Evolutionary conservation across 306 rosid genomes (phyloP), one percentile per base, ranked within the genome.

Genomic region (Lupinus albus): DNA sequence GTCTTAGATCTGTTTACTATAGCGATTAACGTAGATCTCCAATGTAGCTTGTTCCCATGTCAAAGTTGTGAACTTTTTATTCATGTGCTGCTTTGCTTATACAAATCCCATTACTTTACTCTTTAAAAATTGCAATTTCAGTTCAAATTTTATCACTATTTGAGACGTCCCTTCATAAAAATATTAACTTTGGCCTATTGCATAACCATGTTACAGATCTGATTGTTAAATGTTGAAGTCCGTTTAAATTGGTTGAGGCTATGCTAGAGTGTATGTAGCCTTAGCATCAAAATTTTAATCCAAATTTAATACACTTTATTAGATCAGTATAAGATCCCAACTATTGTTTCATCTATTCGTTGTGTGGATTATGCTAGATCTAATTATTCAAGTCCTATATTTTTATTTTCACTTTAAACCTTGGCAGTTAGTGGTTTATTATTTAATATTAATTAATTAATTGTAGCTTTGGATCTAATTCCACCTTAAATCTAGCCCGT

Each of bases 161-260:
- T 41, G 45, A 10, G 57, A 28, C 14, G 64, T 21, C 49, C 14
- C 49, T 11, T 42, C 12, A 11, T 0, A 42, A 25, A 25, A 25
- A 25, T 1, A 25, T 0, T 2, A 6, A 14, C 20, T 58, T 33
- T n/a, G 32, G 64, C 28, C 28, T 21, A 11, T 68, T 53, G 42
- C 4, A 1, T 39, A 11, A 16, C 30, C 25, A 28, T 55, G 12
- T 13, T 2, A 48, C 64, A 64, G 81, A 77, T 77, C 81, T 53
- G 63, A 21, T 16, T 12, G 49, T 44, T 41, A 4, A 32, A 3
- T 8, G 11, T 55, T 0, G 11, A 44, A 32, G 1, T 33, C 9
- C 15, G 7, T 52, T 1, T 44, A 28, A 25, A n/a, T 25, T 25
- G 30, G 4, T 25, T 4, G 30, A 25, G 30, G 30, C 30, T 25